Base-by-base conservation (phyloP, 306 rosid genomes). In the Parietaria judaica region DNA sequence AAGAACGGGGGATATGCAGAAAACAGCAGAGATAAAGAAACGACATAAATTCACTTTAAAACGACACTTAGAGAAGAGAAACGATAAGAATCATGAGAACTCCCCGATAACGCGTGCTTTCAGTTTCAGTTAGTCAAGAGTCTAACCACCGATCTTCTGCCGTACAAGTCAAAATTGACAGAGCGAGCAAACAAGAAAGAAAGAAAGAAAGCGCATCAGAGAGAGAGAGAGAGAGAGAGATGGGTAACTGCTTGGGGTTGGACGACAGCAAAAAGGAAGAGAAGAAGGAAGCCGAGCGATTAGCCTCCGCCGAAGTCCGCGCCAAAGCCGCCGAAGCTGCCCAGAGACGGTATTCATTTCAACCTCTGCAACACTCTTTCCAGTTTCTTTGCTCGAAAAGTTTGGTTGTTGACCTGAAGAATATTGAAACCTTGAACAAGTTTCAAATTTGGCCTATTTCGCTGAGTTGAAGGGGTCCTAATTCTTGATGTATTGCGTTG, bases 281-380 rank as follows among this genome's bases (percentile, higher is more conserved):
- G 84, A 72, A 85, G 5, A 86, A 71, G 63, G 97, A 94, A 65
- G 84, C 84, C 51, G 95, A 88, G 12, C 72, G 94, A 61, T 65
- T 84, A 71, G 95, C 96, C 58, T 81, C 94, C 17, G 89, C 79
- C 11, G 97, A 88, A 81, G 95, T 83, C 14, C 85, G 82, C 43
- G 66, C 94, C 60, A 82, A 72, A 81, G 96, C 96, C 36, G 96
- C 98, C 56, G 90, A 82, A 76, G 99, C 99, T 12, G 99, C 94
- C 66, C 89, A 94, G 78, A 84, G 56, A 88, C 85, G 83, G 99
- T 59, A 13, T 43, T 13, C 53, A 45, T 15, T 43, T 15, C 3
- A 8, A 23, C 13, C 3, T 45, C 51, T 46, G 9, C 31, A 5
- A 8, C 11, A 55, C 3, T 2, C 17, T 11, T 58, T 41, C 63